Percentiles rank a stretch among this genome's conserved stretches.
phyloP scores from a whole-genome alignment of 805 yeast genomes.

The Ogataea naganishii region DNA sequence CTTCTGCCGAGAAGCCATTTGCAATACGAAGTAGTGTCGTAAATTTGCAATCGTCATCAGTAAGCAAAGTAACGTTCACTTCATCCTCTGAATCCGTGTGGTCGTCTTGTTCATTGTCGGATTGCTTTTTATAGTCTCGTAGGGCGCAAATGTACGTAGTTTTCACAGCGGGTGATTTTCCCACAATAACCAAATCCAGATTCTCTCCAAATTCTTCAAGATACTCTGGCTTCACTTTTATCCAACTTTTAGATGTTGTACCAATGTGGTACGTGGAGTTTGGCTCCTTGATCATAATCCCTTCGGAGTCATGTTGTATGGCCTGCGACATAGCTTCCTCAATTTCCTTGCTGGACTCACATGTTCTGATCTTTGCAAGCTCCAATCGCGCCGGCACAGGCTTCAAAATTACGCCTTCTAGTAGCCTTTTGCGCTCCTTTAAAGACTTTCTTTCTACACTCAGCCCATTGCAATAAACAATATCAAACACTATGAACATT shows the following conservation, averaged over 20 bases:
- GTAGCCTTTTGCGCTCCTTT: slow-evolving; percentile 42
- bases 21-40: slow-evolving; percentile 72
- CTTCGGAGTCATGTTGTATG: slow-evolving; percentile 64
- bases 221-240: slow-evolving; percentile 88
- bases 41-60: slow-evolving; percentile 26
- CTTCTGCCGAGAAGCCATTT: slow-evolving; percentile 68
- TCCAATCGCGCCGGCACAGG: slow-evolving; percentile 43
- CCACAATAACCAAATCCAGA: slow-evolving; percentile 71
- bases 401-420: slow-evolving; percentile 32
- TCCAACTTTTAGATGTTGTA: slow-evolving; percentile 62
- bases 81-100: slow-evolving; percentile 3
- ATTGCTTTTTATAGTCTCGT: slow-evolving; percentile 19
- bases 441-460: slow-evolving; percentile 50
- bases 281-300: slow-evolving; percentile 67
- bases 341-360: slow-evolving; percentile 42
- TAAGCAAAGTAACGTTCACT: slow-evolving; percentile 3
- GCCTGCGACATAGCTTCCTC: slow-evolving; percentile 46
- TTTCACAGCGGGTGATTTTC: slow-evolving; percentile 67
- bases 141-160: slow-evolving; percentile 70
- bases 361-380: slow-evolving; percentile 31
- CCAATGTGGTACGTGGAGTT: slow-evolving; percentile 51
- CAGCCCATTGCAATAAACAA: slow-evolving; percentile 59
- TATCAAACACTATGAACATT: slow-evolving; percentile 60
- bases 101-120: slow-evolving; percentile 20
- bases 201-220: slow-evolving; percentile 80